Percentiles rank a stretch among this genome's conserved stretches.
These are phyloP conservation scores for Leccinum truebloodii DNA, from an alignment of 768 basidiomycete genomes.

Conservation along the genomic window DNA sequence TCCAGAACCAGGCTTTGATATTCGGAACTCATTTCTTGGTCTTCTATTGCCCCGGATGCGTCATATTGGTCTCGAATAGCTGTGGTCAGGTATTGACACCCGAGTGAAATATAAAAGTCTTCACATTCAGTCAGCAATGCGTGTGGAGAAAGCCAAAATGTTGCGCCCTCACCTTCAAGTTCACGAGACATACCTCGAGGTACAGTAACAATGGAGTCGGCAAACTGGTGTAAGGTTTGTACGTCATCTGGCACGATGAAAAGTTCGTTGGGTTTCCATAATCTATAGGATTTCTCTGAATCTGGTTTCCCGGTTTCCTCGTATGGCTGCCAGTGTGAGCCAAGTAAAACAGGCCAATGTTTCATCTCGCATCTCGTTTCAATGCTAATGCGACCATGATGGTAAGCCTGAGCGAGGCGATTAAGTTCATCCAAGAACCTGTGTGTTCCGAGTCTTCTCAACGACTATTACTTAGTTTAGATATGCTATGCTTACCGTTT, in stretches of 20 bases:
- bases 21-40: slow-evolving; percentile 45
- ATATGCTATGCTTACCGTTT: slow-evolving; percentile 32
- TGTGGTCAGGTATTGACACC: slow-evolving; percentile 66
- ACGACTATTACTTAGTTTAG: neutral
- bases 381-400: neutral
- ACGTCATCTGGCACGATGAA: slow-evolving; percentile 78
- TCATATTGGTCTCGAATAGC: slow-evolving; percentile 75
- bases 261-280: slow-evolving; percentile 65
- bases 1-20: slow-evolving; percentile 65
- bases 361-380: slow-evolving; percentile 51
- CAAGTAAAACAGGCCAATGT: slow-evolving; percentile 66
- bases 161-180: slow-evolving; percentile 63
- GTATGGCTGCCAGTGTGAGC: slow-evolving; percentile 15
- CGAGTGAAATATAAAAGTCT: slow-evolving; percentile 76
- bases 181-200: slow-evolving; percentile 88
- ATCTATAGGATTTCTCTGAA: slow-evolving; percentile 49
- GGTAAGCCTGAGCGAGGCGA: neutral
- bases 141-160: neutral
- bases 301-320: slow-evolving; percentile 41
- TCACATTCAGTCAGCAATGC: neutral
- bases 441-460: neutral
- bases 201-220: slow-evolving; percentile 65
- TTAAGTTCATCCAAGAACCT: slow-evolving; percentile 36
- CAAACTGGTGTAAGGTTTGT: slow-evolving; percentile 72
- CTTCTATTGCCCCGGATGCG: slow-evolving; percentile 47